phyloP scores from a whole-genome alignment of 176 grass and related monocot species.

The Stipa capillata region DNA sequence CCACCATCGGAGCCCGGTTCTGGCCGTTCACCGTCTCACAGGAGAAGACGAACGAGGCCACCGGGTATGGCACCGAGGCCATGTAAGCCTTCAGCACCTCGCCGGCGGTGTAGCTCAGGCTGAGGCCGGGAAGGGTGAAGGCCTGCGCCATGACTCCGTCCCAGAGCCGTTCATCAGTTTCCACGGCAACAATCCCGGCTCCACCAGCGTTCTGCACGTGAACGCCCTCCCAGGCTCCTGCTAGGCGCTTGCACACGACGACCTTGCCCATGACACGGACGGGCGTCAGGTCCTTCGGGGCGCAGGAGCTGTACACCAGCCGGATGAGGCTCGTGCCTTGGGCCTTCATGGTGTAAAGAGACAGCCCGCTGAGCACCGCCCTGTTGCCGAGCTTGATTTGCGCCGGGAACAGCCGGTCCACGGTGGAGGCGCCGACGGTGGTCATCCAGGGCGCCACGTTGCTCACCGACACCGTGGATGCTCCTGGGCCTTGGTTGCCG shows the following conservation, averaged over 20 bases:
- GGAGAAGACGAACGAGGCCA: not conserved
- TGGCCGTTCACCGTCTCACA: not conserved
- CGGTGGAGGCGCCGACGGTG: conserved; percentile 1
- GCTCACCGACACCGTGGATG: not conserved
- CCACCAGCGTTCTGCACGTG: conserved; percentile 11
- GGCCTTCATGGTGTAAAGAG: not conserved
- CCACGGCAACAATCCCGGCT: not conserved
- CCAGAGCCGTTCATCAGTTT: not conserved
- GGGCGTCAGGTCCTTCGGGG: not conserved
- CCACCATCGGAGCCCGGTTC: conserved; percentile 23
- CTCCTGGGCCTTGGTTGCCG: not conserved
- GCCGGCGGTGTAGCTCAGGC: not conserved
- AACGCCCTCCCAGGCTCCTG: not conserved
- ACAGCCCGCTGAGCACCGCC: not conserved
- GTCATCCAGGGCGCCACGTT: conserved; percentile 27
- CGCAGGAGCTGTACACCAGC: not conserved
- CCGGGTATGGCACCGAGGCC: not conserved
- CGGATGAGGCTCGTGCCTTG: not conserved
- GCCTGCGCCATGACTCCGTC: not conserved
- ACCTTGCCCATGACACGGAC: conserved; percentile 22
- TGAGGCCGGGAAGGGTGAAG: conserved; percentile 5
- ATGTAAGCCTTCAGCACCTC: not conserved
- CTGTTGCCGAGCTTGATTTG: conserved; percentile 1
- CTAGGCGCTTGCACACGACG: not conserved
- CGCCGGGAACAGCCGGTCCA: conserved; percentile 18